Base-by-base conservation (phyloP, 148 eudicot species). In the Vaccinium vitisidaea region DNA sequence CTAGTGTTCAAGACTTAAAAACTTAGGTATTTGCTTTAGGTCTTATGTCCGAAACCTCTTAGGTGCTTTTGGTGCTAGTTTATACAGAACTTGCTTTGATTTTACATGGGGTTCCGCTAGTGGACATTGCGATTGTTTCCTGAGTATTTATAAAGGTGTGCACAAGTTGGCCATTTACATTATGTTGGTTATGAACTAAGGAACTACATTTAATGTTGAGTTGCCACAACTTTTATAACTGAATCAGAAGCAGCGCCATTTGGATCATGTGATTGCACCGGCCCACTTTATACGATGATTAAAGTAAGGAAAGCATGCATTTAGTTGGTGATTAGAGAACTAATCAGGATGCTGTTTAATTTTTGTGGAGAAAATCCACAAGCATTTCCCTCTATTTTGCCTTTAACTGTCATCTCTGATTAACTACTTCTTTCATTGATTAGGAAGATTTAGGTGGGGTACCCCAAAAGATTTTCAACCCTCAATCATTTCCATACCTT, bases 361-460 rank as follows among this genome's bases (percentile, higher is more conserved):
- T 80, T 56, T 39, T 23, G 30, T 2, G 30, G 6, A 23, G 25
- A 18, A 56, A 80, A 27, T 23, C 32, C 79, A 48, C 23, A 15
- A n/a, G 18, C 12, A n/a, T 54, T n/a, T 59, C 27, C 69, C 36
- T 23, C 55, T 25, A 1, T 19, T 80, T 58, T 16, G 16, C 48
- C n/a, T 23, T 81, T 80, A 59, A 48, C 36, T 49, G 30, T 49
- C 30, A 32, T 32, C 71, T 21, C n/a, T 79, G n/a, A 21, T 78
- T 79, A 55, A 32, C 55, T n/a, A 54, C 63, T 80, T 5, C 19
- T 56, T 16, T 11, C 52, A 13, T 58, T 53, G 59, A 61, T 81
- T 63, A 19, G 56, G 49, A 81, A 63, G 36, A 81, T 81, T 80
- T 46, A 21, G 9, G 83, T 70, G 67, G 54, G 83, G 25, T 43